These are phyloP conservation scores for Claviceps citrina DNA, from an alignment of 2,329 filamentous ascomycete species.

Conservation along the genomic window DNA sequence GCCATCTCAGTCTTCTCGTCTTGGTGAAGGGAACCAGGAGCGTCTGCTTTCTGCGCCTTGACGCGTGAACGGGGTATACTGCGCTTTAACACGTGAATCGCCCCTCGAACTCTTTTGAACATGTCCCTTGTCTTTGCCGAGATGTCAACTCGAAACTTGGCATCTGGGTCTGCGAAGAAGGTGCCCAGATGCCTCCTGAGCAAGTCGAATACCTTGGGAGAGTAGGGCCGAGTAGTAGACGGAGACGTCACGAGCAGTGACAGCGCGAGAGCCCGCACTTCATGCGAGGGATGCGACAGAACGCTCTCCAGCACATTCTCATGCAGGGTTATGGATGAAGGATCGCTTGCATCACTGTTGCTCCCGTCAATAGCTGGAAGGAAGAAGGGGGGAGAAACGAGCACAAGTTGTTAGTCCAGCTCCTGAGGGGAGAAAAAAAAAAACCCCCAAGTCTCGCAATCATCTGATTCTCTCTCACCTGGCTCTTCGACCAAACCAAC, in stretches of 20 bases:
- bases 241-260: slow-evolving; percentile 65
- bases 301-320: slow-evolving; percentile 35
- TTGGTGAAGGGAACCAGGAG: background rate
- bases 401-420: slow-evolving; percentile 1
- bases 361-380: slow-evolving; percentile 14
- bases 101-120: slow-evolving; percentile 57
- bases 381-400: background rate
- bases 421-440: too few relatives aligned
- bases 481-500: slow-evolving; percentile 54
- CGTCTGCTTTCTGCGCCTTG: slow-evolving; percentile 20
- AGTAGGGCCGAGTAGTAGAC: slow-evolving; percentile 59
- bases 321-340: slow-evolving; percentile 20
- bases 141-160: slow-evolving; percentile 72
- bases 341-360: slow-evolving; percentile 4
- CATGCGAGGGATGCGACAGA: slow-evolving; percentile 39
- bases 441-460: background rate
- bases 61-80: slow-evolving; percentile 23
- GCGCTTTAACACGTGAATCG: slow-evolving; percentile 40
- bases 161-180: slow-evolving; percentile 70
- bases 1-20: slow-evolving; percentile 6
- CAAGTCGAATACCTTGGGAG: slow-evolving; percentile 41
- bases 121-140: slow-evolving; percentile 61
- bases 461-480: slow-evolving; percentile 23
- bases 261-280: slow-evolving; percentile 64
- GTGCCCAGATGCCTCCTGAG: slow-evolving; percentile 51